Conservation (phyloP, 768 basidiomycete genomes). For the Rhizopogon salebrosus region DNA sequence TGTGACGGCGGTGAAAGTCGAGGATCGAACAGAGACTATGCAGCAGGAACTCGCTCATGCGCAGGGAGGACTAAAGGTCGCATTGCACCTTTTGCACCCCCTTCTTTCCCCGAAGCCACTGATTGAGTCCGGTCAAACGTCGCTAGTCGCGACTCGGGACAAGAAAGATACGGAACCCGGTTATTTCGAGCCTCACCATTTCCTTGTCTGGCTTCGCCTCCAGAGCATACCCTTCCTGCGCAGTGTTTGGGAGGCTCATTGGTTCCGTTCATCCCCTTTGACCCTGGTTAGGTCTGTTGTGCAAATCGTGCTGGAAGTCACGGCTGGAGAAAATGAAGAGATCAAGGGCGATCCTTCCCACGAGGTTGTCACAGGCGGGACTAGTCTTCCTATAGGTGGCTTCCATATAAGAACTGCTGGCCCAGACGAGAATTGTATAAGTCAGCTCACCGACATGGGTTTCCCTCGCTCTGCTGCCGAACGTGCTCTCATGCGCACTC, state of each 20-base stretch:
- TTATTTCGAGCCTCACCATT: slow-evolving; percentile 83
- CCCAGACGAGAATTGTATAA: slow-evolving; percentile 74
- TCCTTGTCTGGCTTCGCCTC: slow-evolving; percentile 77
- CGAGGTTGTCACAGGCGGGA: slow-evolving; percentile 28
- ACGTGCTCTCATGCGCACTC: slow-evolving; percentile 74
- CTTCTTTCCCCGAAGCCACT: slow-evolving; percentile 77
- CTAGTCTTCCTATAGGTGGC: slow-evolving; percentile 27
- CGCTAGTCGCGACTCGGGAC: slow-evolving; percentile 64
- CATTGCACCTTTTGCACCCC: slow-evolving; percentile 68
- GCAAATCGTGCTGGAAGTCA: slow-evolving; percentile 72
- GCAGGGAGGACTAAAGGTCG: slow-evolving; percentile 77
- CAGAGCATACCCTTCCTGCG: slow-evolving; percentile 62
- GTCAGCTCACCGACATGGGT: slow-evolving; percentile 92
- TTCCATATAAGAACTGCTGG: slow-evolving; percentile 34
- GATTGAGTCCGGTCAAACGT: slow-evolving; percentile 82
- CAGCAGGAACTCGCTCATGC: slow-evolving; percentile 70
- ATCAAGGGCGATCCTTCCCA: slow-evolving; percentile 39
- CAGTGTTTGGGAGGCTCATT: slow-evolving; percentile 75
- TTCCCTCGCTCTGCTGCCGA: slow-evolving; percentile 88
- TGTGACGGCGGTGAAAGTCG: slow-evolving; percentile 42
- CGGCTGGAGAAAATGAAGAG: slow-evolving; percentile 79
- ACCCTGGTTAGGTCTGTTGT: slow-evolving; percentile 73
- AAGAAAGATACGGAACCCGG: slow-evolving; percentile 72
- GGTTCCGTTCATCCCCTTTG: slow-evolving; percentile 75
- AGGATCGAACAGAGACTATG: slow-evolving; percentile 51